Evolutionary conservation across 495 filamentous ascomycete genomes (phyloP).

Genomic region (Podospora fimiseda): DNA sequence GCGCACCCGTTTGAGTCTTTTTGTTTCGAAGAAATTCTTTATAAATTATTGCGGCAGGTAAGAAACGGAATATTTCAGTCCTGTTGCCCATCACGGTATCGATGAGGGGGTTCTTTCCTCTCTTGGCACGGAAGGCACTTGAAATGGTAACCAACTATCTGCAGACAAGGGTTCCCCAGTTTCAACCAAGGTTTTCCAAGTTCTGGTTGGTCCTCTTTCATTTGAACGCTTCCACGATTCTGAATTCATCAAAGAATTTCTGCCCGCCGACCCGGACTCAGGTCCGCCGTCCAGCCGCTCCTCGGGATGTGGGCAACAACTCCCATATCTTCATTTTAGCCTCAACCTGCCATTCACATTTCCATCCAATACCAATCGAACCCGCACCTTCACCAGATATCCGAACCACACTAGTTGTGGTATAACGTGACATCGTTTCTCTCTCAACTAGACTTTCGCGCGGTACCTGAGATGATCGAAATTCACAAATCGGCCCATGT

Average conservation of each 20-base stretch:
- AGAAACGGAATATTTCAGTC: background rate
- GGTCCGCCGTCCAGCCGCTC: background rate
- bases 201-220: background rate
- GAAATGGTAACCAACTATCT: slow-evolving; percentile 1
- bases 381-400: background rate
- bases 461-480: background rate
- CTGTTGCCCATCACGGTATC: background rate
- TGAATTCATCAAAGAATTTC: background rate
- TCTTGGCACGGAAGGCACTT: slow-evolving; percentile 5
- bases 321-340: slow-evolving; percentile 2
- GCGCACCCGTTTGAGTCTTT: too few relatives aligned
- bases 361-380: background rate
- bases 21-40: too few relatives aligned
- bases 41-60: background rate
- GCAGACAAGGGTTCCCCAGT: slow-evolving; percentile 2
- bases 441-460: background rate
- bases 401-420: background rate
- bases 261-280: background rate
- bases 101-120: background rate
- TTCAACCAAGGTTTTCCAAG: background rate
- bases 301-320: slow-evolving; percentile 2
- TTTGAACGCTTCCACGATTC: too few relatives aligned
- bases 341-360: background rate
- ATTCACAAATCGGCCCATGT: background rate
- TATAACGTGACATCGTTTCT: background rate